Base-by-base conservation (phyloP, 306 rosid genomes). In the Urtica urens region DNA sequence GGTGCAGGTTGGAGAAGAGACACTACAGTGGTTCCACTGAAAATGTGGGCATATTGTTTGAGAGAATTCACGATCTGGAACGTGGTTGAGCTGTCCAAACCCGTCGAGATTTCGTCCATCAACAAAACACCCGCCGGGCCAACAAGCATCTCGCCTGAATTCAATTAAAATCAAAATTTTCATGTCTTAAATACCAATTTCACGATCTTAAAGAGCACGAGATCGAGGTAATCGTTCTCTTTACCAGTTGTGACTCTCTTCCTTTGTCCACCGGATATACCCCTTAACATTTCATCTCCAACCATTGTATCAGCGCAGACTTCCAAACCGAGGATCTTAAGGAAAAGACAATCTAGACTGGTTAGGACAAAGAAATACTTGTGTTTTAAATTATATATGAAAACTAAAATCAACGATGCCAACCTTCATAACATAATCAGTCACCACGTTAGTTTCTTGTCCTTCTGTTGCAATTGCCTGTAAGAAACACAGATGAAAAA, bases 401-500 rank as follows among this genome's bases (percentile, higher is more conserved):
- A 35, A 10, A 4, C 11, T 35, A 35, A 3, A 35, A 35, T 9
- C n/a, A 16, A 27, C 20, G 27, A 28, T 23, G 45, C 34, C 15
- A 23, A 86, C 96, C 88, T 85, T 81, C 26, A 86, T 54, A 55
- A 79, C 62, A 65, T 81, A 81, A 51, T 86, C 96, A 51, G 96
- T 81, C 26, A 79, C 77, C 63, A 86, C 63, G 60, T 49, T 71
- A 27, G 76, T 72, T 55, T 81, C 76, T 54, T 86, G 88, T 30
- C 86, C 96, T 71, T 86, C 78, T 34, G 73, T 28, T 38, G 84
- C 77, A 46, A 74, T 26, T 20, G 93, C 96, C 96, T 86, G 61
- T 30, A 51, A 14, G 21, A 4, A 51, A 34, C 15, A 33, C 31
- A 47, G 27, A 3, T 15, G n/a, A 47, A 47, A 15, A 8, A 44